Percentiles rank a stretch among this genome's conserved stretches.
These are phyloP conservation scores for Punica granatum DNA, from an alignment of 345 rosid species.

Conservation along the genomic window DNA sequence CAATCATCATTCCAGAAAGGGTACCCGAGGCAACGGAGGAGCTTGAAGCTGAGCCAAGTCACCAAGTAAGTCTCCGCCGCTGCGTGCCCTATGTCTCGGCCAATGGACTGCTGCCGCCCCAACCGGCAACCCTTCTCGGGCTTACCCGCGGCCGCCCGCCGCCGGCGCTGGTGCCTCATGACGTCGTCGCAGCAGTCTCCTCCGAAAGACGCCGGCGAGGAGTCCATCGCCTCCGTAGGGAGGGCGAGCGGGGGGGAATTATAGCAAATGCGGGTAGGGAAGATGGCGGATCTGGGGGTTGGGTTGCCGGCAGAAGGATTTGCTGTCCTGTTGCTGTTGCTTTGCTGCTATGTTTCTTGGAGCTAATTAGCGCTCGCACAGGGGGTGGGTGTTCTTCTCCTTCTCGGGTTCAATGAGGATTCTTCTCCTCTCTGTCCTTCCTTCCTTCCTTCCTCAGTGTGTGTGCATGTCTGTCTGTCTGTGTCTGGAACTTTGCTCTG, in stretches of 20 bases:
- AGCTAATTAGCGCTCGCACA: neutral
- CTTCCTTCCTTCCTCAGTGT: too few relatives aligned
- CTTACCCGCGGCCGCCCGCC: constrained; percentile 23
- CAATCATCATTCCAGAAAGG: neutral
- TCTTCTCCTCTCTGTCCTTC: neutral
- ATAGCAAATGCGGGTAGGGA: neutral
- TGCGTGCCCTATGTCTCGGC: constrained; percentile 58
- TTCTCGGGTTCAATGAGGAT: neutral
- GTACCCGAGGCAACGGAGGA: constrained; percentile 82
- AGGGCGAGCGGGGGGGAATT: neutral
- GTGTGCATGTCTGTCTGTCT: neutral
- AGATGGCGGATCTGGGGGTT: neutral
- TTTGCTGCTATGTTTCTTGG: neutral
- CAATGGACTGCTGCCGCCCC: constrained; percentile 40
- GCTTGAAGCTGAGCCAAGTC: constrained; percentile 65
- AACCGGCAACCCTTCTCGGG: constrained; percentile 5
- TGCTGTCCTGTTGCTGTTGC: neutral
- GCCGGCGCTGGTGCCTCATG: constrained; percentile 21
- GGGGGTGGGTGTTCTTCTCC: neutral
- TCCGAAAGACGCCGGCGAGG: neutral
- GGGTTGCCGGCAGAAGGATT: neutral
- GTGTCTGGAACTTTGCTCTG: neutral
- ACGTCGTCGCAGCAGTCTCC: neutral
- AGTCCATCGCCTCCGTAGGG: neutral
- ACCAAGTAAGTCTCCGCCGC: constrained; percentile 72